A percentile compares a stretch with the other conserved stretches of the same genome.
Conservation (phyloP, 495 filamentous ascomycete species). For the Amphirosellinia nigrospora region DNA sequence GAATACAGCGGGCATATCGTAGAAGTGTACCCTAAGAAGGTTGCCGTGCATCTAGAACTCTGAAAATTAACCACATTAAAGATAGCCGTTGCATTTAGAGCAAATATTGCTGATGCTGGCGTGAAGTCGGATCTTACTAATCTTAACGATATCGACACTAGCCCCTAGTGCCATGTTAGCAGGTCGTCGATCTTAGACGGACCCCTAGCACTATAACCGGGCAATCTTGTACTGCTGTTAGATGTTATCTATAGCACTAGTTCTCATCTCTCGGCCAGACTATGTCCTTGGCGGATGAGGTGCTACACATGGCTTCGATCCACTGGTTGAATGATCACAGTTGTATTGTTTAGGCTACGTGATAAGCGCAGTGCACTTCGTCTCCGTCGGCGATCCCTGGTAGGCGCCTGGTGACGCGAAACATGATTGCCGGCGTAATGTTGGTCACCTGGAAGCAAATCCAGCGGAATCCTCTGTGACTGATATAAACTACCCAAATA, state of each 20-base stretch:
- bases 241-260: constrained; percentile 1
- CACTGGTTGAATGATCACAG: neutral
- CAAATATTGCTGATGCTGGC: neutral
- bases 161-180: neutral
- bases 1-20: too few species aligned
- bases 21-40: too few species aligned
- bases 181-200: neutral
- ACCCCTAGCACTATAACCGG: neutral
- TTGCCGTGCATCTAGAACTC: too few species aligned
- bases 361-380: neutral
- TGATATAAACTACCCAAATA: neutral
- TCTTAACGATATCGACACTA: neutral
- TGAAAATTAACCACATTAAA: too few species aligned
- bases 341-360: neutral
- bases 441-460: neutral
- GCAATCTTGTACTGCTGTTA: neutral
- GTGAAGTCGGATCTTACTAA: neutral
- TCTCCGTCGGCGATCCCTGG: neutral
- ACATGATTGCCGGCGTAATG: constrained; percentile 10
- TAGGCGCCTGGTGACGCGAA: neutral
- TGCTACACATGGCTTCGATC: neutral
- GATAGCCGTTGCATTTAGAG: neutral
- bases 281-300: neutral
- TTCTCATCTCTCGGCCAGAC: constrained; percentile 4
- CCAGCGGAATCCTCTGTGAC: neutral